Evolutionary conservation across 305 asterid genomes (phyloP).

Genomic region (Fraxinus xanthoxyloides): DNA sequence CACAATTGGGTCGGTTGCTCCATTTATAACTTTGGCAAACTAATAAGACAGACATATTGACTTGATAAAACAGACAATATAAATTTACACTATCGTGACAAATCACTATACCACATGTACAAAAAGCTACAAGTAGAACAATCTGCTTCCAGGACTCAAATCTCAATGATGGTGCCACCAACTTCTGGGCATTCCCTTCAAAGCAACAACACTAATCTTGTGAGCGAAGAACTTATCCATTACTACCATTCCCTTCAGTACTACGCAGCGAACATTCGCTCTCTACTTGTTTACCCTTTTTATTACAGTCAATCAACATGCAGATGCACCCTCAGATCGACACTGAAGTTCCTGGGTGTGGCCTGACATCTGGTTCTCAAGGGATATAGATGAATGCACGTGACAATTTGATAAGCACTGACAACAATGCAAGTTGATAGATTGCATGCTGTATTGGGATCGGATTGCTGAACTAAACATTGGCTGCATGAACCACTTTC

Average conservation of each 20-base stretch:
- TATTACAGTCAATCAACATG: slow-evolving; percentile 10
- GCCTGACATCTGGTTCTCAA: slow-evolving; percentile 19
- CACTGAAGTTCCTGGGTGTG: slow-evolving; percentile 20
- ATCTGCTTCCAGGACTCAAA: not conserved
- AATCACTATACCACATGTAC: slow-evolving; percentile 28
- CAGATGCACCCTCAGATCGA: slow-evolving; percentile 23
- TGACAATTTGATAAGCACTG: slow-evolving; percentile 39
- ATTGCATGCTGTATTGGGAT: slow-evolving; percentile 39
- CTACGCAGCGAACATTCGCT: slow-evolving; percentile 10
- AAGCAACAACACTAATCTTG: not conserved
- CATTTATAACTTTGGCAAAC: not conserved
- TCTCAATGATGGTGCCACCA: not conserved
- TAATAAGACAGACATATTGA: not conserved
- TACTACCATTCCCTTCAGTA: not conserved
- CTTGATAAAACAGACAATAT: not conserved
- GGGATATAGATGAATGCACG: slow-evolving; percentile 30
- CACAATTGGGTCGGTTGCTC: not conserved
- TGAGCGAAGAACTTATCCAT: not conserved
- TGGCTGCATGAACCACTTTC: slow-evolving; percentile 52
- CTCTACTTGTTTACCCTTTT: slow-evolving; percentile 33
- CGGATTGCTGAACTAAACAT: slow-evolving; percentile 56
- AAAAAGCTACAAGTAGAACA: slow-evolving; percentile 11
- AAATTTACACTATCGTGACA: not conserved
- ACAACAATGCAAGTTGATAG: slow-evolving; percentile 34
- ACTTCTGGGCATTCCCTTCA: not conserved